Percentiles rank a stretch among this genome's conserved stretches.
Evolutionary conservation across 495 filamentous ascomycete genomes (phyloP).

Genomic region (Podospora didyma): DNA sequence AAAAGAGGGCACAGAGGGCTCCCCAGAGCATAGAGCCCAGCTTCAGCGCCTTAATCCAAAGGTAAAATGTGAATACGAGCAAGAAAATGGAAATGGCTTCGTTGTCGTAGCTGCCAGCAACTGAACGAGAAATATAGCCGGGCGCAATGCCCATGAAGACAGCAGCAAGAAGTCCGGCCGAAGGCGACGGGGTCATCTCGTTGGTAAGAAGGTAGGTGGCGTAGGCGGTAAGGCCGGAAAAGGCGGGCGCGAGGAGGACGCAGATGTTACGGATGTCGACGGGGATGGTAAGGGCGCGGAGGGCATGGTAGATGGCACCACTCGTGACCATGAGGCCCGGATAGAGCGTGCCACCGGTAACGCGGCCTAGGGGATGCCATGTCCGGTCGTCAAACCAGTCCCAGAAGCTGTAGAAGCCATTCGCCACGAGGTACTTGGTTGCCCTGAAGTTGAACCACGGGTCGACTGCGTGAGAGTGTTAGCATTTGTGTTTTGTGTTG

Average conservation of each 20-base stretch:
- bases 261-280: conserved; percentile 99
- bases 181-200: conserved; percentile 89
- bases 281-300: conserved; percentile 86
- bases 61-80: conserved; percentile 96
- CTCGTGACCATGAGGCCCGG: conserved; percentile 99
- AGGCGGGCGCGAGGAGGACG: conserved; percentile 91
- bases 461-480: conserved; percentile 64
- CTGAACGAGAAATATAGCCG: conserved; percentile 95
- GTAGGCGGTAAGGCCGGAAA: conserved; percentile 91
- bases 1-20: conserved; percentile 90
- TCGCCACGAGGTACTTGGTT: conserved; percentile 91
- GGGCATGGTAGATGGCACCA: conserved; percentile 90
- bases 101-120: conserved; percentile 99
- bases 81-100: conserved; percentile 99
- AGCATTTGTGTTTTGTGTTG: conserved; percentile 15
- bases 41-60: conserved; percentile 99
- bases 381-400: conserved; percentile 99
- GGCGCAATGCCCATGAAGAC: conserved; percentile 96
- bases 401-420: conserved; percentile 99
- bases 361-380: conserved; percentile 98
- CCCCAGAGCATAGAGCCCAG: conserved; percentile 95
- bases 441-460: conserved; percentile 99
- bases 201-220: conserved; percentile 95
- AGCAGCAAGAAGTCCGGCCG: conserved; percentile 90
- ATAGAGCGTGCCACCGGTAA: conserved; percentile 97